phyloP scores from a whole-genome alignment of 2,329 filamentous ascomycete genomes.

The Scopulariopsis brevicaulis region DNA sequence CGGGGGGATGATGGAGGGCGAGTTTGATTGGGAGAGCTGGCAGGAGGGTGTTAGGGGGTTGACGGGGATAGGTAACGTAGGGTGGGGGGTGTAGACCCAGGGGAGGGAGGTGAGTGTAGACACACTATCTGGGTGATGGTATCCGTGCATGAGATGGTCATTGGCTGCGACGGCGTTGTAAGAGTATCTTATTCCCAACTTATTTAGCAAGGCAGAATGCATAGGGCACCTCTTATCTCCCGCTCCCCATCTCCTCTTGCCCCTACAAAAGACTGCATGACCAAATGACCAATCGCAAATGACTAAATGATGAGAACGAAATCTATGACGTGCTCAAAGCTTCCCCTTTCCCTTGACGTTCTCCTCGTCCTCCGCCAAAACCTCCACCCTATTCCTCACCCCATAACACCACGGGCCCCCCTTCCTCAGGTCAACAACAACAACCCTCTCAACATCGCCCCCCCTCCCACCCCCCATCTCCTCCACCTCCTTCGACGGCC shows the following conservation, averaged over 20 bases:
- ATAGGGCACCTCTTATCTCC: not conserved
- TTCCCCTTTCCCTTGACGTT: slow-evolving; percentile 11
- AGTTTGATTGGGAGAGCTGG: not conserved
- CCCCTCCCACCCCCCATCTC: slow-evolving; percentile 25
- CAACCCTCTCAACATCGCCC: slow-evolving; percentile 48
- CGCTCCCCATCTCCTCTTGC: not conserved
- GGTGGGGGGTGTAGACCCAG: not conserved
- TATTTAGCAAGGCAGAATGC: not conserved
- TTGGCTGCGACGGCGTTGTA: not conserved
- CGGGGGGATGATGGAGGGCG: not conserved
- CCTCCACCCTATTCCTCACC: slow-evolving; percentile 35
- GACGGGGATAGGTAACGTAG: not conserved
- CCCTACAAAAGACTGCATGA: no score
- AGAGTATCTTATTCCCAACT: not conserved
- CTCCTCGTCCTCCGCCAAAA: slow-evolving; percentile 31
- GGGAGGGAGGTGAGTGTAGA: not conserved
- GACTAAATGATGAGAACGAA: no score
- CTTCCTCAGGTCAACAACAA: slow-evolving; percentile 39
- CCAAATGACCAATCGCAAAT: no score
- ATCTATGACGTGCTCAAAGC: slow-evolving; percentile 10
- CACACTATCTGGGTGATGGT: no score
- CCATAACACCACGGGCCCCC: slow-evolving; percentile 41
- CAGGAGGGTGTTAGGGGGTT: not conserved
- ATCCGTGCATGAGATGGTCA: no score
- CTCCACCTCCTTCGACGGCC: slow-evolving; percentile 43